Percentiles rank a stretch among this genome's conserved stretches.
These are phyloP conservation scores for Neurospora sp. DNA, from an alignment of 2,329 filamentous ascomycete genomes.

Conservation along the genomic window DNA sequence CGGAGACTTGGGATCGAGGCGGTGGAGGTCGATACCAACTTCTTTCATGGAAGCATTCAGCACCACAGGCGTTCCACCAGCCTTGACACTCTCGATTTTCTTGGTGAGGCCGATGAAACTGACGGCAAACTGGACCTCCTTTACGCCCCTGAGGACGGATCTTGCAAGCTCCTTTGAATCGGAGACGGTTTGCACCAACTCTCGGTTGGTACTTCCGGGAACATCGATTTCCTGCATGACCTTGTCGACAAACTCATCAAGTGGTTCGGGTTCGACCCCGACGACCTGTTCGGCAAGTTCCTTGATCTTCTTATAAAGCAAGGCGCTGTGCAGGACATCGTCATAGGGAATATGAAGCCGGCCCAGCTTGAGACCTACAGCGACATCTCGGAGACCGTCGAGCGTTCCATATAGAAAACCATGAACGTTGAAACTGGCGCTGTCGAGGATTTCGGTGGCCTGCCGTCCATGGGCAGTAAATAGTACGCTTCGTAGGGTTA, in stretches of 20 bases:
- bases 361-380: conserved; percentile 82
- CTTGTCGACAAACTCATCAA: conserved; percentile 58
- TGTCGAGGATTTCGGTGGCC: conserved; percentile 79
- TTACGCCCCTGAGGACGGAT: conserved; percentile 83
- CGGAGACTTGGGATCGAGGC: conserved; percentile 83
- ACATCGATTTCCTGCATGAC: conserved; percentile 65
- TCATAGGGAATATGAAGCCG: conserved; percentile 86
- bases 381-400: conserved; percentile 81
- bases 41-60: conserved; percentile 94
- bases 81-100: conserved; percentile 58
- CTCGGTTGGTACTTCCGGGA: conserved; percentile 54
- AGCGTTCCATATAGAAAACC: conserved; percentile 77
- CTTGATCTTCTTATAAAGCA: conserved; percentile 41
- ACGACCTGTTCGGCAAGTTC: conserved; percentile 23
- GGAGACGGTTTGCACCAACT: conserved; percentile 71
- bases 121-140: conserved; percentile 91
- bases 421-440: conserved; percentile 80
- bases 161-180: conserved; percentile 89
- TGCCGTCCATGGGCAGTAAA: conserved; percentile 81
- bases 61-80: conserved; percentile 60
- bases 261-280: conserved; percentile 29
- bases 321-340: conserved; percentile 58
- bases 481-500: conserved; percentile 73
- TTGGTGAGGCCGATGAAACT: conserved; percentile 84
- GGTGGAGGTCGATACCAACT: conserved; percentile 83